A percentile compares a stretch with the other conserved stretches of the same genome.
phyloP scores from a whole-genome alignment of 2,329 filamentous ascomycete species.

The Daldinia eschscholtzii region DNA sequence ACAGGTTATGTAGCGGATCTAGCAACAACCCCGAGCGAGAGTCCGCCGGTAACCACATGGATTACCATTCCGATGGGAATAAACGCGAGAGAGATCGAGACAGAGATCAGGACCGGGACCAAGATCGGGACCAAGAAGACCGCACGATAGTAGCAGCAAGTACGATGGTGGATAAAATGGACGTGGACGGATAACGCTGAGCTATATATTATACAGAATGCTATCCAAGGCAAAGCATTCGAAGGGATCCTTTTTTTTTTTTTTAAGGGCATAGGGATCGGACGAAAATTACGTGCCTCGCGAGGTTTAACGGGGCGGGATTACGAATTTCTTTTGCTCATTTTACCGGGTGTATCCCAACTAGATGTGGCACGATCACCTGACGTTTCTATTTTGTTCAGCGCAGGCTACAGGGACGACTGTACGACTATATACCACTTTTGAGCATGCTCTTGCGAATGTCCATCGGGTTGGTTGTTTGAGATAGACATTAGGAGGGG shows the following conservation, averaged over 20 bases:
- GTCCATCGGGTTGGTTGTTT: conserved; percentile 19
- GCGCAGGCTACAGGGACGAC: conserved; percentile 39
- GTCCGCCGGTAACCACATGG: conserved; percentile 44
- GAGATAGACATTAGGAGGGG: conserved; percentile 18
- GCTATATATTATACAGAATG: conserved; percentile 20
- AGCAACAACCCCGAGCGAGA: conserved; percentile 51
- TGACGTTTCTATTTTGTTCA: conserved; percentile 36
- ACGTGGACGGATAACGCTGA: conserved; percentile 50
- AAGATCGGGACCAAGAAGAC: conserved; percentile 48
- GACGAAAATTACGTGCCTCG: conserved; percentile 13
- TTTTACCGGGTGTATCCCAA: conserved; percentile 24
- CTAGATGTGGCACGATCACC: conserved; percentile 37
- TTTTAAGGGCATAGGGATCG: conserved; percentile 11
- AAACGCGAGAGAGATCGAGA: conserved; percentile 48
- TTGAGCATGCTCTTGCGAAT: conserved; percentile 28
- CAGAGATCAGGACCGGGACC: conserved; percentile 22
- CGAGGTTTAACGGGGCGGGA: conserved; percentile 10
- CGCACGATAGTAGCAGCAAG: conserved; percentile 54
- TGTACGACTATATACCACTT: conserved; percentile 44
- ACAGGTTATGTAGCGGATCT: conserved; percentile 63
- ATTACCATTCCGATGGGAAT: conserved; percentile 51
- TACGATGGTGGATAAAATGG: conserved; percentile 54
- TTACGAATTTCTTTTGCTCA: conserved; percentile 41
- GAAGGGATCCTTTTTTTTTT: not conserved
- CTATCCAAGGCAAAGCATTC: conserved; percentile 20